Evolutionary conservation across 169 alveolate species (phyloP).

Genomic region (Plasmodium coatneyi): DNA sequence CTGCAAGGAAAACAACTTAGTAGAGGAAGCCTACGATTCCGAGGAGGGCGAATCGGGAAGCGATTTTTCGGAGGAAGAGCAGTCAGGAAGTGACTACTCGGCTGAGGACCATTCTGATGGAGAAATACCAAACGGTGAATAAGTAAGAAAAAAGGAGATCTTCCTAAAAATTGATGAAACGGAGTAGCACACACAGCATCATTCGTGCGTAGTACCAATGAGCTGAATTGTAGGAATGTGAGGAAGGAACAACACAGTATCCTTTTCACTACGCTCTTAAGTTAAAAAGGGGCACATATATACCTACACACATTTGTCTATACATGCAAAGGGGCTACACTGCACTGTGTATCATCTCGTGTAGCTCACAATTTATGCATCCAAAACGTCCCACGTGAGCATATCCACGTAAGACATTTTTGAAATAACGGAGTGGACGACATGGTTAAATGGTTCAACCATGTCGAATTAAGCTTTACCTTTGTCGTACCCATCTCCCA

Average conservation of each 20-base stretch:
- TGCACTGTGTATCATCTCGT: not conserved
- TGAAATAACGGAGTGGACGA: not conserved
- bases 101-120: not conserved
- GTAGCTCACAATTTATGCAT: not conserved
- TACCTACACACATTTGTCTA: not conserved
- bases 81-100: conserved; percentile 10
- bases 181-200: not conserved
- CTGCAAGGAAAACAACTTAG: conserved; percentile 36
- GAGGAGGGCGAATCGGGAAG: conserved; percentile 18
- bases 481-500: not conserved
- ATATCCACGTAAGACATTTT: not conserved
- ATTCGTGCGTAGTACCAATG: not conserved
- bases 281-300: not conserved
- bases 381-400: not conserved
- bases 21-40: not conserved
- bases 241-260: not conserved
- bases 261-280: not conserved
- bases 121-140: not conserved
- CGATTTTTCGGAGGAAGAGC: conserved; percentile 19
- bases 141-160: not conserved
- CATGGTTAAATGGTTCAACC: not conserved
- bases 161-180: not conserved
- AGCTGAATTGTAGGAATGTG: not conserved
- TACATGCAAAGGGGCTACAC: not conserved
- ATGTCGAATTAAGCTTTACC: not conserved